Base-by-base conservation (phyloP, 495 filamentous ascomycete genomes). In the Aspergillus mulundensis region DNA sequence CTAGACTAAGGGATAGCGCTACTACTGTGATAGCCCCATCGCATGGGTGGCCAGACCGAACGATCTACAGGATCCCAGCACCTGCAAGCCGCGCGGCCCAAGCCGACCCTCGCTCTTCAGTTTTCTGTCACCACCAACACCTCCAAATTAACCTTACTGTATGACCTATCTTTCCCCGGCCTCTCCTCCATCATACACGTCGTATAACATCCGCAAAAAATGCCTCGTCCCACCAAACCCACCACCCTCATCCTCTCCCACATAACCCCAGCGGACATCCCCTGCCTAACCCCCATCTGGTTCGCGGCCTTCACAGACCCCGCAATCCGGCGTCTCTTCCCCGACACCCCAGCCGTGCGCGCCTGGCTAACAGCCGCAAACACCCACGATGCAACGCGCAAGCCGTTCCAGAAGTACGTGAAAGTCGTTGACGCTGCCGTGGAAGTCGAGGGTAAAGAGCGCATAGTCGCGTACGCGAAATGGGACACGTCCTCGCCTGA, bases 361-460 rank as follows among this genome's bases (percentile, higher is more conserved):
- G 14, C 60, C 39, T 66, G 61, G 64, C 54, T 53, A 61, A 59
- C 48, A 57, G 6, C 19, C 57, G 42, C 16, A 46, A 18, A 67
- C 63, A 14, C 62, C 59, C 11, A 21, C 47, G 12, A 34, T 53
- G 43, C 54, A 53, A 7, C 63, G 38, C 51, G 32, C 40, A 28
- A 68, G 58, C 63, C 54, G 51, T 25, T 65, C 58, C 61, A 56
- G 58, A 58, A 50, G 21, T 63, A 62, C 41, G 25, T 63, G 19
- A 64, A 63, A 25, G 54, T 64, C 1, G 28, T 63, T 12, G 64
- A 66, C 14, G 3, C 34, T 7, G 14, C 3, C 14, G 14, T 12
- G 3, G 5, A 10, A 30, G 28, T 8, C 14, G 14, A 38, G 34
- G 34, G 12, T 3, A 5, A 14, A 7, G 34, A 38, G 12, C 34